Evolutionary conservation across 208 protist genomes (phyloP).

Genomic region (Angomonas ambiguus): DNA sequence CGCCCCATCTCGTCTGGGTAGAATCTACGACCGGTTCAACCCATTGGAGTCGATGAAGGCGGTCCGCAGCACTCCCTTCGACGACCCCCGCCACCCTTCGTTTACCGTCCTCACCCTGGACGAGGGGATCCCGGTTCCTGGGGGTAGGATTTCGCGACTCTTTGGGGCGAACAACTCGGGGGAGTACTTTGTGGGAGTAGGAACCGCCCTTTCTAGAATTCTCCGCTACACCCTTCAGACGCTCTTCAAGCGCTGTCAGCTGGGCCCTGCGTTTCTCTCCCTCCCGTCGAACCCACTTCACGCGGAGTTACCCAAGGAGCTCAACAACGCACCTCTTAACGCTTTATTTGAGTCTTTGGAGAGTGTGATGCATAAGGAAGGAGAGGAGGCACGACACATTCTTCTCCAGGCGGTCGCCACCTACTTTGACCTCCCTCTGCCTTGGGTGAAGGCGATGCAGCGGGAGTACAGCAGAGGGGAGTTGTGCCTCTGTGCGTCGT

Average conservation of each 20-base stretch:
- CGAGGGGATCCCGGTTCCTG: conserved; percentile 22
- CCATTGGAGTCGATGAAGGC: conserved; percentile 31
- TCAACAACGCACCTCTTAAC: conserved; percentile 19
- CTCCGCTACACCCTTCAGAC: conserved; percentile 55
- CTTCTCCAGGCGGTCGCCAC: conserved; percentile 29
- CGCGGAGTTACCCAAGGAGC: conserved; percentile 20
- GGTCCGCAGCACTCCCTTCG: conserved; percentile 32
- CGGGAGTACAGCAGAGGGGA: conserved; percentile 43
- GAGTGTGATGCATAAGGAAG: conserved; percentile 10
- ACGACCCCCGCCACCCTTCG: conserved; percentile 37
- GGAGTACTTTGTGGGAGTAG: conserved; percentile 35
- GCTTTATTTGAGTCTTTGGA: conserved; percentile 29
- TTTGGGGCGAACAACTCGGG: conserved; percentile 28
- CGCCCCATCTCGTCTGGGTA: conserved; percentile 25
- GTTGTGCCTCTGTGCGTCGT: conserved; percentile 26
- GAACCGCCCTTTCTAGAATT: conserved; percentile 43
- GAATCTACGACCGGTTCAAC: conserved; percentile 38
- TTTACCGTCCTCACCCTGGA: conserved; percentile 34
- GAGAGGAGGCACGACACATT: conserved; percentile 19
- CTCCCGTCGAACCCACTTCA: conserved; percentile 53
- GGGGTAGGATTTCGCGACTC: conserved; percentile 18
- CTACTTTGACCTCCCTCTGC: conserved; percentile 50
- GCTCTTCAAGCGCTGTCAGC: conserved; percentile 40
- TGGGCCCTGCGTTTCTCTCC: conserved; percentile 30
- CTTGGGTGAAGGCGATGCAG: conserved; percentile 42